Conservation (phyloP, 108 stramenopile genomes). For the Cyclostephanos invisitatus region DNA sequence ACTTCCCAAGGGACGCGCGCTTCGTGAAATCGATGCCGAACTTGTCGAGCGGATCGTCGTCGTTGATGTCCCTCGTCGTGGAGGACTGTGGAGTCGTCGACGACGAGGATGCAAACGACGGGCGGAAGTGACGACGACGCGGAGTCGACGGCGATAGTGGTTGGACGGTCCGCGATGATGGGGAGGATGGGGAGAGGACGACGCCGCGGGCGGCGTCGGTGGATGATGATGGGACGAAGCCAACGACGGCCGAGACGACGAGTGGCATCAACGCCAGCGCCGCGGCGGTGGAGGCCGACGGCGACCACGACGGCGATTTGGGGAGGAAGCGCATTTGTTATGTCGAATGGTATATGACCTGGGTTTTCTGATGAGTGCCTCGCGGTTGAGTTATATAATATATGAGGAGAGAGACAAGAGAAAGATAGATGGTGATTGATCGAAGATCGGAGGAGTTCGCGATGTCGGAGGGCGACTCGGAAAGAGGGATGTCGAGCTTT, state of each 20-base stretch:
- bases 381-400: too few relatives aligned
- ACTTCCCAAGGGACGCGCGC: conserved; percentile 76
- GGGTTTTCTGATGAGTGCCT: too few relatives aligned
- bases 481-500: too few relatives aligned
- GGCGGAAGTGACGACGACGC: not conserved
- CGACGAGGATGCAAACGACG: not conserved
- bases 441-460: too few relatives aligned
- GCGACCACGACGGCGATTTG: not conserved
- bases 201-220: too few relatives aligned
- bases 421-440: too few relatives aligned
- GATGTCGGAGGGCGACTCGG: too few relatives aligned
- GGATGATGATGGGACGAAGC: not conserved
- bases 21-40: conserved; percentile 96
- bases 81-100: not conserved
- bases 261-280: not conserved
- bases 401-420: too few relatives aligned
- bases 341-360: too few relatives aligned
- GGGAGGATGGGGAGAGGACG: too few relatives aligned
- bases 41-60: conserved; percentile 91
- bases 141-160: not conserved
- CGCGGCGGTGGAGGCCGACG: not conserved
- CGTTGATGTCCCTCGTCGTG: not conserved
- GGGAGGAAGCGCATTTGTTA: not conserved
- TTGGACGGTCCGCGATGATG: too few relatives aligned
- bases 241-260: not conserved